Evolutionary conservation across 2,329 filamentous ascomycete species (phyloP).

Genomic region (Daldinia sp.): DNA sequence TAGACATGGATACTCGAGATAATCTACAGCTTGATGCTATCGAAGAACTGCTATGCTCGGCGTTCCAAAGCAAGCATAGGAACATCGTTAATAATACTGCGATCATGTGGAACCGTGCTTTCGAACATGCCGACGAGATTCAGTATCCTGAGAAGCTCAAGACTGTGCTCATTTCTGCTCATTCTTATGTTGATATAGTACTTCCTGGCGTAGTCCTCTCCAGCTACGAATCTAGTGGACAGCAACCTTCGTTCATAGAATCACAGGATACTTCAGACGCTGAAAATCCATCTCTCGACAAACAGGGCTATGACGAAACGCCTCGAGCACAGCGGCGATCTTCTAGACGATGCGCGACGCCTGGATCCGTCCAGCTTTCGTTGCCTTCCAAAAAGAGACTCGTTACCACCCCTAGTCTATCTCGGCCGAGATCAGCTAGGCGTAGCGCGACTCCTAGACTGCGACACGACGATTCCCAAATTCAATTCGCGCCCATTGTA

Average conservation of each 20-base stretch:
- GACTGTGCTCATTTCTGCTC: conserved; percentile 70
- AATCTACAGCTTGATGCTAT: conserved; percentile 64
- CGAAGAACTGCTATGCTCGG: conserved; percentile 66
- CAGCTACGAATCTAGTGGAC: conserved; percentile 55
- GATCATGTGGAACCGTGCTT: conserved; percentile 76
- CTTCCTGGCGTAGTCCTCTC: conserved; percentile 59
- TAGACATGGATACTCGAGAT: conserved; percentile 53
- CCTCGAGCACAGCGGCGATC: conserved; percentile 41
- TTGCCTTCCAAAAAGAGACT: conserved; percentile 47
- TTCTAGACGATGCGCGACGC: conserved; percentile 50
- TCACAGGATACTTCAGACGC: conserved; percentile 61
- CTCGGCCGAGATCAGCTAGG: conserved; percentile 49
- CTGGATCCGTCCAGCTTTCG: conserved; percentile 51
- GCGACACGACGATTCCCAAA: conserved; percentile 85
- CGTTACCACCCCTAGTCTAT: conserved; percentile 46
- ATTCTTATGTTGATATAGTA: conserved; percentile 63
- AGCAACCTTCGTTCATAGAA: conserved; percentile 59
- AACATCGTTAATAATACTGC: conserved; percentile 64
- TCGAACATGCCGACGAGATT: conserved; percentile 69
- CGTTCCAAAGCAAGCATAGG: conserved; percentile 69
- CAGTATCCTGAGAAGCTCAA: conserved; percentile 75
- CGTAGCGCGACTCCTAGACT: conserved; percentile 65
- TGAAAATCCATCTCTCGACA: conserved; percentile 49
- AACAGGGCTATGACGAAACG: conserved; percentile 25
- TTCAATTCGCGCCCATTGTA: conserved; percentile 78